Percentiles rank a stretch among this genome's conserved stretches.
phyloP scores from a whole-genome alignment of 139 green algal species.

The Micractinium sp. region DNA sequence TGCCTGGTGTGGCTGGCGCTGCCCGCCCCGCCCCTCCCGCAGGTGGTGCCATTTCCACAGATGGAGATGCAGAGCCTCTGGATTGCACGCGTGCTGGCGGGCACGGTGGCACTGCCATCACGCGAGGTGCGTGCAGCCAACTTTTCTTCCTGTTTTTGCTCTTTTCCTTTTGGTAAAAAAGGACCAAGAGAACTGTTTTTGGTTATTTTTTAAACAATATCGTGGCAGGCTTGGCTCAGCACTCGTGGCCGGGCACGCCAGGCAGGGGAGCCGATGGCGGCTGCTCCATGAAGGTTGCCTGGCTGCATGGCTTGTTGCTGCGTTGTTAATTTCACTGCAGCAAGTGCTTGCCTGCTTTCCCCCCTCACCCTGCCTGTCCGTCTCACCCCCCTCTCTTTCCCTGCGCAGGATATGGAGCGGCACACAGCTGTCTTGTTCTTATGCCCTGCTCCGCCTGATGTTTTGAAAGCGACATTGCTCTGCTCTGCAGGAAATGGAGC shows the following conservation, averaged over 20 bases:
- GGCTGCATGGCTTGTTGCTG: too few species aligned
- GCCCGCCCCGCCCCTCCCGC: neutral
- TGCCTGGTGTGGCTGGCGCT: too few species aligned
- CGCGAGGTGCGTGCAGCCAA: neutral
- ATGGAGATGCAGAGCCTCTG: conserved; percentile 64
- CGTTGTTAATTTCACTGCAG: too few species aligned
- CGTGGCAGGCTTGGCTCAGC: neutral
- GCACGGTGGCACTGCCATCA: conserved; percentile 3
- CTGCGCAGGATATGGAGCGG: neutral
- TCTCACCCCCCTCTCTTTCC: neutral
- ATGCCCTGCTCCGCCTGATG: neutral
- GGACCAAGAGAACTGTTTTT: too few species aligned
- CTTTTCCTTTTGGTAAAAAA: too few species aligned
- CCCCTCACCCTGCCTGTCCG: too few species aligned
- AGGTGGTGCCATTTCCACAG: conserved; percentile 66
- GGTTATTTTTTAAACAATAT: too few species aligned
- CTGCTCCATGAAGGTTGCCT: too few species aligned
- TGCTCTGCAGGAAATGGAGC: conserved; percentile 39
- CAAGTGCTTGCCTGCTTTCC: too few species aligned
- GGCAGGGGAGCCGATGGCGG: too few species aligned
- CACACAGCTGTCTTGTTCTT: neutral
- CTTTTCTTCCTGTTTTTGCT: too few species aligned
- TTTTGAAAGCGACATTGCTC: neutral
- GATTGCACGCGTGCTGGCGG: conserved; percentile 55
- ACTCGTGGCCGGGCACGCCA: neutral